phyloP scores from a whole-genome alignment of 164 flowering plant species.

The Sedum album region DNA sequence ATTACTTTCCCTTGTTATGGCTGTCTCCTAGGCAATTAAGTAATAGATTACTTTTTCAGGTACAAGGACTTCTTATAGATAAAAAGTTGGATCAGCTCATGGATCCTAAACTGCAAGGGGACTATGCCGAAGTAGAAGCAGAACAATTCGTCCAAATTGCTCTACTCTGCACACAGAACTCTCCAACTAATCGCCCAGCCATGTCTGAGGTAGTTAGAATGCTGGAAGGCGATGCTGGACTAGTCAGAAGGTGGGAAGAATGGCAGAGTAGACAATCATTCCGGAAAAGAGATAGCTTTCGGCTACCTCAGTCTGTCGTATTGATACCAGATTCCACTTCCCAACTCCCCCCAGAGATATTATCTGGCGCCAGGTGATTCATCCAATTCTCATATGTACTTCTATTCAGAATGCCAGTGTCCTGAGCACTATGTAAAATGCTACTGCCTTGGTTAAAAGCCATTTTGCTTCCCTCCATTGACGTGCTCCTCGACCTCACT shows the following conservation, averaged over 20 bases:
- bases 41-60: slow-evolving; percentile 6
- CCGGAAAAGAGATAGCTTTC: background rate
- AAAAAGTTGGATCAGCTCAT: slow-evolving; percentile 13
- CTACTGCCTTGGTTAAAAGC: too few species aligned
- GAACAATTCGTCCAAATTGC: slow-evolving; percentile 15
- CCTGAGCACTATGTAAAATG: too few species aligned
- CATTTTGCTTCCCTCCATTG: too few species aligned
- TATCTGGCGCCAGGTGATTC: slow-evolving; percentile 31
- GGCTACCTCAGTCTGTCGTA: slow-evolving; percentile 9
- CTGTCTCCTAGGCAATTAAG: background rate
- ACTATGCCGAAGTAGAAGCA: slow-evolving; percentile 10
- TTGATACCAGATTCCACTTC: slow-evolving; percentile 25
- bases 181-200: slow-evolving; percentile 12
- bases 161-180: slow-evolving; percentile 13
- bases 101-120: slow-evolving; percentile 11
- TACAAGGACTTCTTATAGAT: slow-evolving; percentile 13
- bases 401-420: too few species aligned
- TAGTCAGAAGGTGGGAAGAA: slow-evolving; percentile 13
- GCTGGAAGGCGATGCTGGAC: slow-evolving; percentile 13
- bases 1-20: too few species aligned
- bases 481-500: too few species aligned
- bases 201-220: slow-evolving; percentile 18
- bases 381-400: background rate
- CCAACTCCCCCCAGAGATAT: slow-evolving; percentile 19
- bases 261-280: slow-evolving; percentile 11